These are phyloP conservation scores for Xylaria flabelliformis DNA, from an alignment of 495 filamentous ascomycete species.

Conservation along the genomic window DNA sequence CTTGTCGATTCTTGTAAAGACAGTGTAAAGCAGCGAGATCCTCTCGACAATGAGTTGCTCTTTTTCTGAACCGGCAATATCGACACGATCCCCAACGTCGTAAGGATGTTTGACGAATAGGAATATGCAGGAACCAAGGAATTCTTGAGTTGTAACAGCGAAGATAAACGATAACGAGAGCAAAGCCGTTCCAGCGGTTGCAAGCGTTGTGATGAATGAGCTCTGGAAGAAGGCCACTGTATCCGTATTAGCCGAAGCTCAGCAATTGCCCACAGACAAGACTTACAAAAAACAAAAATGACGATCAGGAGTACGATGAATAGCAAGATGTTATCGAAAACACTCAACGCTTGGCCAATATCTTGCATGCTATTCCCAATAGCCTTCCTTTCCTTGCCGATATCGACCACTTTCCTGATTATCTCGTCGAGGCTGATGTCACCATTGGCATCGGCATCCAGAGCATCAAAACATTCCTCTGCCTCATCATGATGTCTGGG, in stretches of 20 bases:
- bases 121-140: slow-evolving; percentile 96
- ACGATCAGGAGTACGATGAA: slow-evolving; percentile 79
- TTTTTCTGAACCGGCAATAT: slow-evolving; percentile 67
- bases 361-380: slow-evolving; percentile 94
- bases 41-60: slow-evolving; percentile 85
- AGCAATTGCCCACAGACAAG: background rate
- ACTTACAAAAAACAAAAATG: slow-evolving; percentile 82
- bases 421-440: slow-evolving; percentile 96
- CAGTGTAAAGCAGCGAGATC: slow-evolving; percentile 92
- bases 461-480: slow-evolving; percentile 76
- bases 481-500: slow-evolving; percentile 72
- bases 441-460: slow-evolving; percentile 90
- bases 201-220: slow-evolving; percentile 83
- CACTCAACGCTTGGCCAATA: slow-evolving; percentile 91
- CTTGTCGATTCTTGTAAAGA: slow-evolving; percentile 82
- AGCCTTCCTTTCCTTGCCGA: slow-evolving; percentile 81
- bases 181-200: slow-evolving; percentile 93
- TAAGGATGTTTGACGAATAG: slow-evolving; percentile 93
- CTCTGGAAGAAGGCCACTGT: slow-evolving; percentile 82
- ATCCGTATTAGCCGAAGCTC: slow-evolving; percentile 34
- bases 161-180: slow-evolving; percentile 96
- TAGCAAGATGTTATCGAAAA: slow-evolving; percentile 83
- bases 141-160: slow-evolving; percentile 86
- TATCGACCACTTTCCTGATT: slow-evolving; percentile 83
- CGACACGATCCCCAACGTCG: slow-evolving; percentile 93